Percentiles rank a stretch among this genome's conserved stretches.
These are phyloP conservation scores for Diaporthe sp. DNA, from an alignment of 2,329 filamentous ascomycete genomes.

Conservation along the genomic window DNA sequence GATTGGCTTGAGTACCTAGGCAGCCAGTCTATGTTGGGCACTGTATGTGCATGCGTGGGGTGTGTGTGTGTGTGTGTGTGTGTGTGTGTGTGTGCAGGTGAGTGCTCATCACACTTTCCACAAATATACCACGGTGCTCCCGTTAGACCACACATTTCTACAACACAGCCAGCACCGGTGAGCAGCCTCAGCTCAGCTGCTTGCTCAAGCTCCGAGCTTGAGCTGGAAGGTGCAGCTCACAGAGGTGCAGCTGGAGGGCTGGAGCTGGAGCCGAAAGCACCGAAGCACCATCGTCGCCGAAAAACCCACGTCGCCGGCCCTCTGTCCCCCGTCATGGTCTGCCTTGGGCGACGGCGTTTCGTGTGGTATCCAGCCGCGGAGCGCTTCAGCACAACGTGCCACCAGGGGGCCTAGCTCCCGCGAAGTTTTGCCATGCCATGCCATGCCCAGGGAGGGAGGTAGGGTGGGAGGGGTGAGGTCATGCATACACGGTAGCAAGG, in stretches of 20 bases:
- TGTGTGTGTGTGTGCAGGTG: background rate
- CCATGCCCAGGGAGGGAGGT: background rate
- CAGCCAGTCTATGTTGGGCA: background rate
- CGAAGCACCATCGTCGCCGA: slow-evolving; percentile 1
- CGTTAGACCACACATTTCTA: background rate
- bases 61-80: too few relatives aligned
- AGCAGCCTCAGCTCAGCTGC: slow-evolving; percentile 18
- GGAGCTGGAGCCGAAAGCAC: slow-evolving; percentile 12
- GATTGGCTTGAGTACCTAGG: slow-evolving; percentile 10
- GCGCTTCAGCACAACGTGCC: background rate
- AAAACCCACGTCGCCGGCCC: background rate
- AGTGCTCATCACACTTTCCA: slow-evolving; percentile 8
- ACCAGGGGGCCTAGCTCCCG: slow-evolving; percentile 1
- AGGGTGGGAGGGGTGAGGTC: background rate
- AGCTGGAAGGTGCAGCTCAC: background rate
- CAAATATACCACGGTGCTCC: too few relatives aligned
- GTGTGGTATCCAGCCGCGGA: background rate
- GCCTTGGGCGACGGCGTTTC: slow-evolving; percentile 8
- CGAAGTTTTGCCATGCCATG: background rate
- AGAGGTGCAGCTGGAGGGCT: background rate
- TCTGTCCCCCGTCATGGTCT: slow-evolving; percentile 4
- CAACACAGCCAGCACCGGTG: background rate
- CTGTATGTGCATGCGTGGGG: background rate
- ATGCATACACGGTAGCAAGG: background rate
- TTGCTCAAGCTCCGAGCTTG: slow-evolving; percentile 2